Conservation (phyloP, 129 eudicot species). For the Logfia minima region DNA sequence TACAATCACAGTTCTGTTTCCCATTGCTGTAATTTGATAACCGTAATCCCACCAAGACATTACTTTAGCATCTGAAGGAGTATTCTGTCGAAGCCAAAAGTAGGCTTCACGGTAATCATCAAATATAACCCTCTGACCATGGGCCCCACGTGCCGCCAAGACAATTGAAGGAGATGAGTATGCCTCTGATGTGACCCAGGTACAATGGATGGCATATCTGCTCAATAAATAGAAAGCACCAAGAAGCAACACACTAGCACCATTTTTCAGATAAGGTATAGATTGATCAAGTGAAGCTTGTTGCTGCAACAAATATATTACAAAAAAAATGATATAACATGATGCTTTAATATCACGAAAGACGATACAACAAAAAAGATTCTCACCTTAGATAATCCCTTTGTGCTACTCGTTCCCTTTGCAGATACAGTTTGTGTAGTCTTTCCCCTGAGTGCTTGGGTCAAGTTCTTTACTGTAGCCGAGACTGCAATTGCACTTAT, state of each 20-base stretch:
- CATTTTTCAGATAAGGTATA: slow-evolving; percentile 71
- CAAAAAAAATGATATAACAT: not conserved
- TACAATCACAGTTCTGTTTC: slow-evolving; percentile 88
- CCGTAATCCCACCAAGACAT: slow-evolving; percentile 99
- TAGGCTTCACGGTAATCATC: slow-evolving; percentile 97
- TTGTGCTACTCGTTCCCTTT: slow-evolving; percentile 61
- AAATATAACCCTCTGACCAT: slow-evolving; percentile 83
- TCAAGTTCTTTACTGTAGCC: slow-evolving; percentile 83
- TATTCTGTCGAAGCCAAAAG: slow-evolving; percentile 88
- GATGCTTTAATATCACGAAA: not conserved
- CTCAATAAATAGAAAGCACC: slow-evolving; percentile 90
- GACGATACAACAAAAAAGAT: slow-evolving; percentile 6
- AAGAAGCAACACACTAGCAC: slow-evolving; percentile 72
- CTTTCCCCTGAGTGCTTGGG: slow-evolving; percentile 58
- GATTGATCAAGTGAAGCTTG: slow-evolving; percentile 85
- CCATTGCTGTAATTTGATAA: slow-evolving; percentile 95
- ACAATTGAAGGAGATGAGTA: slow-evolving; percentile 98
- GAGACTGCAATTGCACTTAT: slow-evolving; percentile 96
- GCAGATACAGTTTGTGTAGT: slow-evolving; percentile 47
- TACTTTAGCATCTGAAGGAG: slow-evolving; percentile 89
- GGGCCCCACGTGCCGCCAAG: slow-evolving; percentile 88
- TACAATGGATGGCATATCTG: slow-evolving; percentile 83
- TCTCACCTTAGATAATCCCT: slow-evolving; percentile 79
- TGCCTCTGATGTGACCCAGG: slow-evolving; percentile 98
- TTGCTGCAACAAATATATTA: slow-evolving; percentile 27